Evolutionary conservation across 2,329 filamentous ascomycete species (phyloP), one percentile per base, ranked within the genome.

Genomic region (Colletotrichum plurivorum): DNA sequence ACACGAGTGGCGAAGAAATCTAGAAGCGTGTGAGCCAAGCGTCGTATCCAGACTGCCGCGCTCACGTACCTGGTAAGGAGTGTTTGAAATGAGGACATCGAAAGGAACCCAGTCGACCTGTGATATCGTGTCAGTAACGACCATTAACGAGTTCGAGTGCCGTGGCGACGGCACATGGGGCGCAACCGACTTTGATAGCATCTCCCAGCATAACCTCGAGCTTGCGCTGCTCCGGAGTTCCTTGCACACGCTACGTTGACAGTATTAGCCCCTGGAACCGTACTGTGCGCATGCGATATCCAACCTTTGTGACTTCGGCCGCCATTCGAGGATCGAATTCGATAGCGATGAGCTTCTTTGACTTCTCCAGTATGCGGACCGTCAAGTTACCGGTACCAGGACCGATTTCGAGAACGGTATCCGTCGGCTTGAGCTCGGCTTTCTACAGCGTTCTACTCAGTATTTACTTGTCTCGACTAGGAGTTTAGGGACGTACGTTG

Each of bases 291-390:
- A 25, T 22, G 51, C 46, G 25, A 10, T 43, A 36, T 56, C 67
- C 36, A 52, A 71, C 90, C 92, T 95, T 97, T 53, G 94, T 96
- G 71, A 98, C 88, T 83, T 98, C 96, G 68, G 95, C 95, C 13
- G 94, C 94, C 96, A 98, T 98, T 77, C 96, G 88, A 20, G 96
- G 95, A 82, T 99, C 96, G 79, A 98, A 88, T 84, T 99, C 96
- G 58, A 98, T 93, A 4, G 93, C 93, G 58, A 95, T 93, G 55
- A 86, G 83, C 71, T 93, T 93, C 80, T 94, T 95, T 22, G 94
- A 94, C 72, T 94, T 92, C 75, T 96, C 93, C 27, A 98, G 84
- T 70, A 98, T 98, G 68, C 94, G 89, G 27, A 96, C 92, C 0
- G 95, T 98, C 74, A 98, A 80, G 79, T 96, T 97, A 72, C 94